Evolutionary conservation across 2,329 filamentous ascomycete genomes (phyloP), one percentile per base, ranked within the genome.

Genomic region (Fusarium mexicanum): DNA sequence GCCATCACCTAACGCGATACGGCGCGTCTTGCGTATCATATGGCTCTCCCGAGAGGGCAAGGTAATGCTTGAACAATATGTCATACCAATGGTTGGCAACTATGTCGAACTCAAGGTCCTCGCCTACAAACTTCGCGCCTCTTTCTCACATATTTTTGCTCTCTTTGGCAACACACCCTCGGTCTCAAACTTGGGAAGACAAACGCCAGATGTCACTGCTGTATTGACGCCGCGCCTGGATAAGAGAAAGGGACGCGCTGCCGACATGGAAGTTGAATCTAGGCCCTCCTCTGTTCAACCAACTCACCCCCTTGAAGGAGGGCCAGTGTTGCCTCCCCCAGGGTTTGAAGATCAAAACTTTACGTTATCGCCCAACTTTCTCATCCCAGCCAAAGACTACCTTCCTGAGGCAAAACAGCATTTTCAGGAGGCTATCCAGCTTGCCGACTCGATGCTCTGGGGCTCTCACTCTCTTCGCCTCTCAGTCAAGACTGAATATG

Each of bases 121-220:
- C 72, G 92, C 94, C 26, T 94, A 94, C 81, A 99, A 98, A 83
- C 88, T 99, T 20, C 92, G 94, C 69, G 96, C 96, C 22, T 97
- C 94, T 26, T 97, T 98, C 81, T 96, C 97, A 78, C 96, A 99
- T 84, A 94, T 99, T 75, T 98, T 98, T 81, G 96, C 97, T 61
- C 89, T 98, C 18, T 98, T 98, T 80, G 94, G 98, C 85, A 98
- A 98, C 83, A 91, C 94, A 61, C 96, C 96, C 1, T 88, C 92
- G 0, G 89, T 98, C 64, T 92, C 91, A 50, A 85, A 87, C 41
- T 87, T 90, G 78, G 87, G 87, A 26, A 84, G 89, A 67, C 85
- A 86, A 71, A 86, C 86, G 2, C 85, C 87, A 18, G 86, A 88
- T 57, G 80, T 85, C 54, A 83, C 81, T 20, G 81, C 81, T 70